Evolutionary conservation across 2,329 filamentous ascomycete species (phyloP).

Genomic region (Ascochyta clinopodiicola): DNA sequence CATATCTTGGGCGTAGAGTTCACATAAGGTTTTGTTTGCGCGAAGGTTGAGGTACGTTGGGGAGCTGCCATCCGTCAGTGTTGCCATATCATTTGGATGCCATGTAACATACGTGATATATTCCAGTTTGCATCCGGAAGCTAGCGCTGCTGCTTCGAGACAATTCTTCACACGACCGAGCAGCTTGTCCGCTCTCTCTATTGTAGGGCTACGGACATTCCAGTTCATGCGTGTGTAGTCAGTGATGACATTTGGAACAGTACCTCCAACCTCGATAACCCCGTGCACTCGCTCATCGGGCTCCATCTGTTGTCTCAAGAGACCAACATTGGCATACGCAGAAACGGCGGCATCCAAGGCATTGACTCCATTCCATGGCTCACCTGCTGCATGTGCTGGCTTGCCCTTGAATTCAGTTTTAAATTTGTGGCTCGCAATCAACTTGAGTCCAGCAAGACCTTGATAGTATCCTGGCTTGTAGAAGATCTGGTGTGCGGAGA

Average conservation of each 20-base stretch:
- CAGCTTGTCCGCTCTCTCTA: conserved; percentile 28
- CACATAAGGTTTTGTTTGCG: conserved; percentile 55
- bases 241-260: conserved; percentile 27
- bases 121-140: conserved; percentile 35
- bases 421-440: conserved; percentile 26
- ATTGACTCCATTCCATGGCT: conserved; percentile 51
- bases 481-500: conserved; percentile 21
- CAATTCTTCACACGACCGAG: conserved; percentile 46
- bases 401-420: conserved; percentile 34
- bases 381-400: conserved; percentile 49
- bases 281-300: conserved; percentile 24
- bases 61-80: conserved; percentile 24
- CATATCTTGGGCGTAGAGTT: conserved; percentile 56
- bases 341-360: conserved; percentile 49
- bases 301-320: conserved; percentile 29
- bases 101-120: conserved; percentile 43
- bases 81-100: background rate
- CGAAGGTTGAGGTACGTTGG: conserved; percentile 56
- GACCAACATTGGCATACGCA: conserved; percentile 45
- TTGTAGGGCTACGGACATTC: conserved; percentile 49
- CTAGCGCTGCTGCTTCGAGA: conserved; percentile 26
- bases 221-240: conserved; percentile 51
- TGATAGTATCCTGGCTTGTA: conserved; percentile 21
- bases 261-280: conserved; percentile 20
- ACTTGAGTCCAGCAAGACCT: conserved; percentile 21